Percentiles rank a stretch among this genome's conserved stretches.
These are phyloP conservation scores for Epichloe aotearoae DNA, from an alignment of 2,329 filamentous ascomycete species.

Conservation along the genomic window DNA sequence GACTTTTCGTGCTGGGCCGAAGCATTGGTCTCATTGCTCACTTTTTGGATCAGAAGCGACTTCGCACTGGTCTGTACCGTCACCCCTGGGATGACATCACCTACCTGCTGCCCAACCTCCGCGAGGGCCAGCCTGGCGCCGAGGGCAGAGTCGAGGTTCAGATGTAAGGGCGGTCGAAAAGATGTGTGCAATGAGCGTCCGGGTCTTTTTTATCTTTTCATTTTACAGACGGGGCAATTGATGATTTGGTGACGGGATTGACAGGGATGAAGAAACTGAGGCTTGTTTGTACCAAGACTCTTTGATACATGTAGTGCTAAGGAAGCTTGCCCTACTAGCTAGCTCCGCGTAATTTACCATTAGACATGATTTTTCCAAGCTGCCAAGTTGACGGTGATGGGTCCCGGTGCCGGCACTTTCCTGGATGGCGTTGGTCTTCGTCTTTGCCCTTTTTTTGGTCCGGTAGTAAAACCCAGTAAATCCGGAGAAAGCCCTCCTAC, in stretches of 20 bases:
- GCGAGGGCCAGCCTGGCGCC: constrained; percentile 54
- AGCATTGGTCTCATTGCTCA: constrained; percentile 98
- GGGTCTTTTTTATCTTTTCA: constrained; percentile 11
- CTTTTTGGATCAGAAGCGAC: constrained; percentile 98
- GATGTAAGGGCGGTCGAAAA: constrained; percentile 35
- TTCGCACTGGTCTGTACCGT: constrained; percentile 95
- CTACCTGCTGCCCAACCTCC: constrained; percentile 75
- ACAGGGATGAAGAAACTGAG: neutral
- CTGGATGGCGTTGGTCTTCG: neutral
- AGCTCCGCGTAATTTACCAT: constrained; percentile 7
- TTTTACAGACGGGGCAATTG: constrained; percentile 16
- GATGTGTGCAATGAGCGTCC: constrained; percentile 10
- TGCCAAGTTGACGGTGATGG: neutral
- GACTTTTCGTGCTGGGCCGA: constrained; percentile 94
- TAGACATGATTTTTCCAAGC: constrained; percentile 15
- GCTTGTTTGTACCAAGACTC: constrained; percentile 3
- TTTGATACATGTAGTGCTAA: constrained; percentile 21
- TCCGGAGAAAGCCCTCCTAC: no score
- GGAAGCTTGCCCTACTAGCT: constrained; percentile 13
- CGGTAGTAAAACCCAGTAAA: no score
- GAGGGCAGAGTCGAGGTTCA: constrained; percentile 87
- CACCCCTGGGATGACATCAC: constrained; percentile 99
- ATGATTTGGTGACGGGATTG: constrained; percentile 16
- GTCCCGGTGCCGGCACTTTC: neutral
- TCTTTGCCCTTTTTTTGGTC: neutral